A percentile compares a stretch with the other conserved stretches of the same genome.
Conservation (phyloP, 768 basidiomycete genomes). For the Rhizopogon salebrosus region DNA sequence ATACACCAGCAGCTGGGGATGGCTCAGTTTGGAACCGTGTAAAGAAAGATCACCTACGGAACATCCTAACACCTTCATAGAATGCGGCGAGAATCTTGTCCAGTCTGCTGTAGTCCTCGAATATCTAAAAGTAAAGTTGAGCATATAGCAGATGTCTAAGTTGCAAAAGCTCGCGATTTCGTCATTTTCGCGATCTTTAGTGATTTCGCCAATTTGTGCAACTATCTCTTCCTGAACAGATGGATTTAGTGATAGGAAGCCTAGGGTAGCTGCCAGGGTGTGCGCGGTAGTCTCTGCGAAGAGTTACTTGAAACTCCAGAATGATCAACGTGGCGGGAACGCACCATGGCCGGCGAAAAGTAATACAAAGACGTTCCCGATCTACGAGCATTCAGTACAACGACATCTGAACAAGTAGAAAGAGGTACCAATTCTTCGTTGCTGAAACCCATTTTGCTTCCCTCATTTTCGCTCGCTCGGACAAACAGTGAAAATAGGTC, state of each 20-base stretch:
- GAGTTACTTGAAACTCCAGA: not conserved
- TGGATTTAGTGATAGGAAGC: constrained; percentile 23
- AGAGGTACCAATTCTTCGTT: constrained; percentile 15
- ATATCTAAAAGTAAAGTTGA: constrained; percentile 2
- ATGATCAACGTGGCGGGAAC: constrained; percentile 1
- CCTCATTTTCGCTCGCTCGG: constrained; percentile 15
- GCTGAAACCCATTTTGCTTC: constrained; percentile 9
- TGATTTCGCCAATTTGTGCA: constrained; percentile 22
- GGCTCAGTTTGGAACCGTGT: not conserved
- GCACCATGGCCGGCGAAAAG: constrained; percentile 57
- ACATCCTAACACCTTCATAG: constrained; percentile 30
- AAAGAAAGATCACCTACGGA: constrained; percentile 18
- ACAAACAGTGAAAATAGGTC: constrained; percentile 18
- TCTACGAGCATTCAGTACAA: constrained; percentile 23
- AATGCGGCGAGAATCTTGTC: constrained; percentile 25
- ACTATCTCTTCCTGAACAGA: constrained; percentile 28
- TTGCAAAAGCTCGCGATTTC: constrained; percentile 11
- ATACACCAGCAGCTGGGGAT: constrained; percentile 22
- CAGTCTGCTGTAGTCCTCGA: constrained; percentile 23
- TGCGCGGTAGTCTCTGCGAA: constrained; percentile 29
- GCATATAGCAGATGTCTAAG: not conserved
- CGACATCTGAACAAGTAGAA: not conserved
- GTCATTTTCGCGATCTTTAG: constrained; percentile 12
- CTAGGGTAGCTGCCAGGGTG: constrained; percentile 28
- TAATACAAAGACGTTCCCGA: constrained; percentile 48